A percentile compares a stretch with the other conserved stretches of the same genome.
These are phyloP conservation scores for Phytophthora sp. DNA, from an alignment of 352 stramenopile species.

Conservation along the genomic window DNA sequence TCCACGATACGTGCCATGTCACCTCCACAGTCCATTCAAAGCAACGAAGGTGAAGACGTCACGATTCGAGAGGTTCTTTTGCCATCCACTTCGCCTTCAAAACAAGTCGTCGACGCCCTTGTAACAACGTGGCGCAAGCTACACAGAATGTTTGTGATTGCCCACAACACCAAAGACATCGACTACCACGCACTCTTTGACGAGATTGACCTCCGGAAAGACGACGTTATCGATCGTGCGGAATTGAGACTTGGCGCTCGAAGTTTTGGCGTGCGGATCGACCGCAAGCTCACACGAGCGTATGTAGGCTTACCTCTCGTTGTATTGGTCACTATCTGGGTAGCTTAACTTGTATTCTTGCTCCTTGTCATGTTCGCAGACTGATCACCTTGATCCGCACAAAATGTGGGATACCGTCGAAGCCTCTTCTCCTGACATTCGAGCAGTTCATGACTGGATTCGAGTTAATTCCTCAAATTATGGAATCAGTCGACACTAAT, in stretches of 20 bases:
- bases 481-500: neutral
- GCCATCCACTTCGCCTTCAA: constrained; percentile 24
- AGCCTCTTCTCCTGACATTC: constrained; percentile 51
- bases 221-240: constrained; percentile 63
- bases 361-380: constrained; percentile 20
- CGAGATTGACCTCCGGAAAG: constrained; percentile 50
- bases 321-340: neutral
- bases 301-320: constrained; percentile 35
- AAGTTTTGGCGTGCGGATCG: constrained; percentile 58
- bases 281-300: constrained; percentile 68
- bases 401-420: constrained; percentile 44
- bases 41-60: neutral
- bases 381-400: constrained; percentile 61
- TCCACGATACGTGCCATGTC: neutral
- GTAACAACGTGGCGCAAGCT: constrained; percentile 60
- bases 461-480: constrained; percentile 32
- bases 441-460: constrained; percentile 67
- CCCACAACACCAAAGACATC: constrained; percentile 30
- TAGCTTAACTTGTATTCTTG: constrained; percentile 10
- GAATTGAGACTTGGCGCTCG: constrained; percentile 60
- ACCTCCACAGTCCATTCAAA: constrained; percentile 13
- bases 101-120: constrained; percentile 45
- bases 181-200: constrained; percentile 45
- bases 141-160: constrained; percentile 51
- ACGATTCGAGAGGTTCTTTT: constrained; percentile 5